Evolutionary conservation across 164 flowering plant genomes (phyloP).

Genomic region (Vitis labrusca): DNA sequence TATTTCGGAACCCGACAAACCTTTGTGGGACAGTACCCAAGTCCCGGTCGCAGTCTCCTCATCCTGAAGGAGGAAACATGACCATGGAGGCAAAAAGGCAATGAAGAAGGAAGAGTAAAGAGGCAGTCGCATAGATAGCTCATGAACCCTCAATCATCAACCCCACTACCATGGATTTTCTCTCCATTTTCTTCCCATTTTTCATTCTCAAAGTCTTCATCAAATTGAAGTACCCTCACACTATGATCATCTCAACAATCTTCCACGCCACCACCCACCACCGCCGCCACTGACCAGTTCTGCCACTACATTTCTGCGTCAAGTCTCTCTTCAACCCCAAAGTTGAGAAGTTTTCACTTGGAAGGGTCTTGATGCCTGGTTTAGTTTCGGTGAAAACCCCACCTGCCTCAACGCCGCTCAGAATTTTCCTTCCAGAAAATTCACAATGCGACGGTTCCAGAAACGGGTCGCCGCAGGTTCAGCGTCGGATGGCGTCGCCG

Average conservation of each 20-base stretch:
- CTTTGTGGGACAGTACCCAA: background rate
- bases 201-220: slow-evolving; percentile 21
- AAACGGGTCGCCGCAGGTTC: slow-evolving; percentile 37
- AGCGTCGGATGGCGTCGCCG: slow-evolving; percentile 6
- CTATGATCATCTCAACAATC: slow-evolving; percentile 17
- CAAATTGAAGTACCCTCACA: slow-evolving; percentile 23
- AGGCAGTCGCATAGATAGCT: background rate
- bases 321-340: background rate
- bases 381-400: slow-evolving; percentile 56
- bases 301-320: background rate
- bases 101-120: background rate
- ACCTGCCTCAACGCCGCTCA: slow-evolving; percentile 41
- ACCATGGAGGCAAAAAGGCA: background rate
- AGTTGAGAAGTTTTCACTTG: background rate
- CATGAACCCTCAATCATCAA: background rate
- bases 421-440: slow-evolving; percentile 27
- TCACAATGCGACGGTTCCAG: slow-evolving; percentile 17
- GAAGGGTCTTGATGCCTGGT: slow-evolving; percentile 41
- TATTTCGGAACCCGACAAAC: too few species aligned
- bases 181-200: slow-evolving; percentile 27
- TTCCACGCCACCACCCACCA: slow-evolving; percentile 22
- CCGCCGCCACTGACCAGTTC: background rate
- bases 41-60: background rate
- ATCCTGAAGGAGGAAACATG: background rate
- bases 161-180: slow-evolving; percentile 23